Percentiles rank a stretch among this genome's conserved stretches.
Evolutionary conservation across 164 flowering plant genomes (phyloP).

Genomic region (Pachysandra terminalis): DNA sequence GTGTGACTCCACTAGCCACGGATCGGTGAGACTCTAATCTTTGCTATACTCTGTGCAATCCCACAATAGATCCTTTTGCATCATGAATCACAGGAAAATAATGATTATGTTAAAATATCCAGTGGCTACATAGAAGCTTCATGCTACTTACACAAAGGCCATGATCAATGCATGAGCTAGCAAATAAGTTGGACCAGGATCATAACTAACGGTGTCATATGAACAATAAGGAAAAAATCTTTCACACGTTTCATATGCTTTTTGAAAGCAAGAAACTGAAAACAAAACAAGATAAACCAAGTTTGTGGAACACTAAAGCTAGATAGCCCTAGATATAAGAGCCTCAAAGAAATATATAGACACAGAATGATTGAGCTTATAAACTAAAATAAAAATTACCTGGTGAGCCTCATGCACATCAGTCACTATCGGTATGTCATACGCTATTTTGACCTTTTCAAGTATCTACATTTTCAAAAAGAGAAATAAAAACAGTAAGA

Average conservation of each 20-base stretch:
- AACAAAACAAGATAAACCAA: not conserved
- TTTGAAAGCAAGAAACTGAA: not conserved
- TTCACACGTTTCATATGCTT: no score
- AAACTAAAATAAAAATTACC: constrained; percentile 33
- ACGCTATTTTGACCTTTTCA: constrained; percentile 82
- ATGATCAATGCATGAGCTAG: no score
- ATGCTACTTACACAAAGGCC: not conserved
- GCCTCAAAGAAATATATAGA: not conserved
- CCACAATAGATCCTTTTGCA: no score
- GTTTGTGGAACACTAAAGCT: not conserved
- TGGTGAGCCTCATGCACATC: constrained; percentile 90
- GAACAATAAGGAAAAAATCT: no score
- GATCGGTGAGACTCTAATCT: no score
- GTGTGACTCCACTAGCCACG: no score
- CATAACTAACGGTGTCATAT: no score
- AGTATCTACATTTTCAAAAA: constrained; percentile 58
- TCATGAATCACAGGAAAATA: not conserved
- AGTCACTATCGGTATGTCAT: constrained; percentile 87
- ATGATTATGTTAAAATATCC: not conserved
- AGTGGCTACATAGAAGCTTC: not conserved
- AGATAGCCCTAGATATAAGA: not conserved
- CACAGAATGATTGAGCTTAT: not conserved
- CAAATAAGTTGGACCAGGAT: not conserved
- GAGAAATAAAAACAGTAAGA: constrained; percentile 3
- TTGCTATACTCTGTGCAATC: no score